Evolutionary conservation across 1,139 yeast genomes (phyloP), one percentile per base, ranked within the genome.

Genomic region (Geotrichum siamense): DNA sequence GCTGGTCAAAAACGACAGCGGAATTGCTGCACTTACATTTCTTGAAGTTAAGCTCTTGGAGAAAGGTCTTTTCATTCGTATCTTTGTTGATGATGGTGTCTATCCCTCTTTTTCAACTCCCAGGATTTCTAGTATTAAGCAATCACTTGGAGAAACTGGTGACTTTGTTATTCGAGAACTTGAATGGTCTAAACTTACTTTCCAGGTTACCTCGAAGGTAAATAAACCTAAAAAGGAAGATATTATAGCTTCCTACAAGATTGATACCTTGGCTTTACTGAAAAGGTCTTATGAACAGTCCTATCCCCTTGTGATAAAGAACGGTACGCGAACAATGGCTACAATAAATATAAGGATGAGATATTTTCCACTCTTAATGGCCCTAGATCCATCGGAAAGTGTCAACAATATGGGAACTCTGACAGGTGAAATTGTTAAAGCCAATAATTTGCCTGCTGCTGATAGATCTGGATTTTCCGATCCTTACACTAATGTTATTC

Each of bases 401-500:
- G 75, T 79, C 51, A 74, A 81, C 42, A 84, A 87, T 61, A 72
- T 79, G 51, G 98, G 98, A 61, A 69, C 68, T 29, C 66, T 87
- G 52, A 70, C 72, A n/a, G 71, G 86, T 25, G 73, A 70, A 23
- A 71, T 82, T 8, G 53, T 76, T 32, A 68, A 69, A 43, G 96
- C 87, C 2, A 71, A 70, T 17, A 74, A 74, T 42, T 70, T 87
- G 49, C 72, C 79, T 39, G 70, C 93, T 8, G 86, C 85, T 19
- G 96, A 87, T 62, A 69, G 81, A 15, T 82, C 81, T 54, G 96
- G 96, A 45, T 79, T 79, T 56, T 84, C 95, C 2, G 96, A 87
- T 64, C 96, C 96, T 47, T 86, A 77, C 58, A 70, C 78, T 49
- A 75, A 78, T 56, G 71, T 83, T 45, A 77, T 65, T 56, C 62